Evolutionary conservation across 2,329 filamentous ascomycete species (phyloP), one percentile per base, ranked within the genome.

Genomic region (Ophiostoma tasmaniense): DNA sequence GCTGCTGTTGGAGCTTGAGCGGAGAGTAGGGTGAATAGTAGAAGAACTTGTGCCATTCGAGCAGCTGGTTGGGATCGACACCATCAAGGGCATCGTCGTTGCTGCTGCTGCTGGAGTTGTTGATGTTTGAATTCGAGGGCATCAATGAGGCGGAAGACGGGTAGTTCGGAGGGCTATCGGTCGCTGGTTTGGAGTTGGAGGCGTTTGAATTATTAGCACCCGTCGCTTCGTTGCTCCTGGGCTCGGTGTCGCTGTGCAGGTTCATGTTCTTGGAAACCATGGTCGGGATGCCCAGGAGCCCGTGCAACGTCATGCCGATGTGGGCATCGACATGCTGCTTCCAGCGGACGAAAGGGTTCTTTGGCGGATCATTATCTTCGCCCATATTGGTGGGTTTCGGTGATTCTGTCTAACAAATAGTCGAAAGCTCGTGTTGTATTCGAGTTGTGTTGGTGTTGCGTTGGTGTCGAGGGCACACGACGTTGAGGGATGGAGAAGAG

Each of bases 11-110:
- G 22, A 86, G 80, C 50, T 76, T 77, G 20, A 79, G 74, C 6
- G 81, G 82, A 13, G 80, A 83, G 75, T 83, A 83, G 1, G 78
- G 76, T 20, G 81, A 82, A 64, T 75, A 74, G 20, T 74, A 70
- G 62, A 77, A 73, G 75, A 81, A 82, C 20, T 73, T 73, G 64
- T 76, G 74, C 72, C 80, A 77, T 55, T 68, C 71, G 28, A 72
- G 70, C 65, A 74, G 70, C 70, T 73, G 71, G 37, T 39, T 39
- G 52, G 71, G 67, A 45, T 73, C 71, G 61, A 74, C 68, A 14
- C 68, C 72, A 50, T 70, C 70, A 65, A 71, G 72, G 5, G 62
- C 62, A 59, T 35, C 61, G 67, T 72, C 74, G 62, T 73, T n/a
- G 42, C 3, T 14, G 37, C 14, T 39, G 37, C 11, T 39, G 37